phyloP scores from a whole-genome alignment of 768 basidiomycete species.

The Saitozyma podzolica region DNA sequence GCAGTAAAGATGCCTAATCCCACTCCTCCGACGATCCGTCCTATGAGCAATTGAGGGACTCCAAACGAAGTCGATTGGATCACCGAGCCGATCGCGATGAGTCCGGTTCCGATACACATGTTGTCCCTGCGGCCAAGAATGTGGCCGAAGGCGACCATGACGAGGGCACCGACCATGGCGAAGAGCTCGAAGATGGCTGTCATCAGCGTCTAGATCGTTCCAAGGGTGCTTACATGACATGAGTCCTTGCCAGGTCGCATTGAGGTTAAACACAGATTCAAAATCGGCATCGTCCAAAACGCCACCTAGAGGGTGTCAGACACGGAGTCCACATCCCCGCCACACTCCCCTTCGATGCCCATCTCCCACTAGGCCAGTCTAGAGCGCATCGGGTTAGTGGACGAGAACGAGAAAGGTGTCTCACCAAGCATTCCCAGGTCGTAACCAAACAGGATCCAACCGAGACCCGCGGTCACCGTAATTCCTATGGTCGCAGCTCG shows the following conservation, averaged over 20 bases:
- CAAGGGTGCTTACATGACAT: background rate
- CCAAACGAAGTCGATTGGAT: slow-evolving; percentile 53
- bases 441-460: slow-evolving; percentile 4
- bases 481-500: background rate
- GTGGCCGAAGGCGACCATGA: slow-evolving; percentile 2
- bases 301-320: too few species aligned
- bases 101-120: slow-evolving; percentile 2
- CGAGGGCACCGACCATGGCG: slow-evolving; percentile 1
- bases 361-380: background rate
- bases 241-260: background rate
- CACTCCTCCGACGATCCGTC: slow-evolving; percentile 5
- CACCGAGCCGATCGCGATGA: background rate
- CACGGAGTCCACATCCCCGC: too few species aligned
- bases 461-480: slow-evolving; percentile 1
- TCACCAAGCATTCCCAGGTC: slow-evolving; percentile 2
- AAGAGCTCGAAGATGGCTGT: slow-evolving; percentile 2
- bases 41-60: slow-evolving; percentile 8
- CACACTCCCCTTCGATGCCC: too few species aligned
- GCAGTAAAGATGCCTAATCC: slow-evolving; percentile 7
- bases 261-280: too few species aligned
- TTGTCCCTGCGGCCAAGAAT: background rate
- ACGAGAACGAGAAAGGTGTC: background rate
- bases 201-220: background rate
- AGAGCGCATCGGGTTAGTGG: background rate
- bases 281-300: too few species aligned